Base-by-base conservation (phyloP, 1,139 yeast species). In the Geotrichum aggregatum region DNA sequence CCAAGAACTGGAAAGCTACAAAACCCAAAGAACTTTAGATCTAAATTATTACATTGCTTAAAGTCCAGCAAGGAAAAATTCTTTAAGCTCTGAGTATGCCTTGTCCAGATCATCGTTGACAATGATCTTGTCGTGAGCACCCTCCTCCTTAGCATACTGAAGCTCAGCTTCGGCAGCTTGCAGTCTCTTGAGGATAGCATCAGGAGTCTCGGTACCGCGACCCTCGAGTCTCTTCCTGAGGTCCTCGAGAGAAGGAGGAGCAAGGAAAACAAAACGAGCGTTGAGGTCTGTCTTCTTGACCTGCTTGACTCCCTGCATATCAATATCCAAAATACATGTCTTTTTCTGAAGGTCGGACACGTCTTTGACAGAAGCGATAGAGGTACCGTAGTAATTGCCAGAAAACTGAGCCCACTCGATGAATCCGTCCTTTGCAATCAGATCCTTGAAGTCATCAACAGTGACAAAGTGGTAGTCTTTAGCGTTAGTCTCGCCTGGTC, bases 371-470 rank as follows among this genome's bases (percentile, higher is more conserved):
- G 96, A 83, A 64, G 82, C 84, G 62, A 87, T 76, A 46, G 96
- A 77, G 53, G 98, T 92, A 56, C 99, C 99, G 71, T 92, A 92
- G 76, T 85, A 89, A 77, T 94, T 92, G 47, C 98, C 98, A 8
- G 96, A 87, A 67, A 92, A 92, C 71, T 88, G 94, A 10, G 99
- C 98, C 95, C 96, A 88, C 72, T 92, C 99, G 63, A 92, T 83
- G 72, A 92, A 94, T 59, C 84, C 86, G 49, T 80, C 74, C 41
- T 80, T 81, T 11, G 76, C 83, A 59, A 92, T 87, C 69, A 87
- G 76, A 61, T 76, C 68, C 71, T 87, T 78, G 79, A 92, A 92
- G 56, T 80, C 80, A 14, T 86, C 94, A 51, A 84, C 89, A 22
- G 85, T 77, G 54, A 79, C 78, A 69, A 92, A 92, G 72, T 91